Evolutionary conservation across 2,329 filamentous ascomycete species (phyloP), one percentile per base, ranked within the genome.

Genomic region (Cordyceps javanica): DNA sequence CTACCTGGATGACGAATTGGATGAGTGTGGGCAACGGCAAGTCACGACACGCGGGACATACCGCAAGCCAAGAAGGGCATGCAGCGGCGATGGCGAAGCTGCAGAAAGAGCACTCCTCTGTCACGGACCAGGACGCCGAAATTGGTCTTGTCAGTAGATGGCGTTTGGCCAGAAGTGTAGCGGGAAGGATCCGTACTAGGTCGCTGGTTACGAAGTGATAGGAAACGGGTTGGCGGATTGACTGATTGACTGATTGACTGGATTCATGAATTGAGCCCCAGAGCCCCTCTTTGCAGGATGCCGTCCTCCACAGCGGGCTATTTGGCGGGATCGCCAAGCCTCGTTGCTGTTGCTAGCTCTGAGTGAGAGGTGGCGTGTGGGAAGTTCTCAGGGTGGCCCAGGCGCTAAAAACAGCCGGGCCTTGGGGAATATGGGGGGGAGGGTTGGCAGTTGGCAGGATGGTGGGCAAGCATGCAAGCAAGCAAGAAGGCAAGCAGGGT

Each of bases 301-400:
- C 25, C 36, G n/a, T 41, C 49, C 49, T 52, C 49, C 49, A 52
- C 49, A 54, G 45, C n/a, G n/a, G 45, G 41, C 51, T 36, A 34
- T 53, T 54, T 54, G 13, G 51, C 51, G 28, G 21, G 51, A 54
- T 54, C 51, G 51, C 51, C 51, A 54, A 54, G 51, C 39, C 21
- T 36, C 14, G 25, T 23, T 21, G 36, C 49, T 39, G 51, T 39
- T 41, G 51, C 28, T 54, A n/a, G n/a, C 25, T 25, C 38, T 41
- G n/a, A 21, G 10, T 23, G 25, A 21, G 21, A 23, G 28, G 51
- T 28, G 41, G 39, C 10, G 16, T 14, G 51, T 30, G 50, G 50
- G n/a, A 45, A 25, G 30, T 32, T 13, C 38, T 30, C 36, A 53
- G n/a, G 3, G 28, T n/a, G 51, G 19, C 8, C 28, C 19, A 34